Evolutionary conservation across 2,329 filamentous ascomycete genomes (phyloP).

Genomic region (Colletotrichum sp.): DNA sequence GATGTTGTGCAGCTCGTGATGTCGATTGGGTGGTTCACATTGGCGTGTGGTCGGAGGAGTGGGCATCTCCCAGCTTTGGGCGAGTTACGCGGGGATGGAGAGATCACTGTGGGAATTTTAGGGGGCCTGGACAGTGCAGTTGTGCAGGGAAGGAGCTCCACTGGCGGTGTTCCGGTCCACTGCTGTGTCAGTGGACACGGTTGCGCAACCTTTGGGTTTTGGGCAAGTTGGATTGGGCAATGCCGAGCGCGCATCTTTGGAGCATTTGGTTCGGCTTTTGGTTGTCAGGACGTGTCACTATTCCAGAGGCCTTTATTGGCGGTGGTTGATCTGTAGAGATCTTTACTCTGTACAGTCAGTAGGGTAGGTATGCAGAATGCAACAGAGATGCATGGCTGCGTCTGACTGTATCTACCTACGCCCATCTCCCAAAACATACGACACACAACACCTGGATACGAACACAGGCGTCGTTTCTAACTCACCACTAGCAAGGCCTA

Average conservation of each 20-base stretch:
- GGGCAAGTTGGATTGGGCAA: neutral
- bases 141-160: neutral
- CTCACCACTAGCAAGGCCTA: neutral
- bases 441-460: neutral
- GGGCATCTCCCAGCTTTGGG: neutral
- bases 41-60: neutral
- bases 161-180: neutral
- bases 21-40: neutral
- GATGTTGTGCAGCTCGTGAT: neutral
- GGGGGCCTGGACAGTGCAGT: neutral
- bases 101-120: slow-evolving; percentile 1
- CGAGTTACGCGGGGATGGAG: neutral
- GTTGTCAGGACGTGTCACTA: neutral
- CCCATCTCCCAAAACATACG: neutral
- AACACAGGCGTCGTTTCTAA: neutral
- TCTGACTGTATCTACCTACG: neutral
- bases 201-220: neutral
- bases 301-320: neutral
- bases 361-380: neutral
- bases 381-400: neutral
- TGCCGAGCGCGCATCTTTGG: neutral
- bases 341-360: neutral
- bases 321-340: neutral
- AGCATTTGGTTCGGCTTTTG: neutral
- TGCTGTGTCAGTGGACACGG: slow-evolving; percentile 7